Evolutionary conservation across 1,139 yeast species (phyloP).

Genomic region (Kodamaea derodonti): DNA sequence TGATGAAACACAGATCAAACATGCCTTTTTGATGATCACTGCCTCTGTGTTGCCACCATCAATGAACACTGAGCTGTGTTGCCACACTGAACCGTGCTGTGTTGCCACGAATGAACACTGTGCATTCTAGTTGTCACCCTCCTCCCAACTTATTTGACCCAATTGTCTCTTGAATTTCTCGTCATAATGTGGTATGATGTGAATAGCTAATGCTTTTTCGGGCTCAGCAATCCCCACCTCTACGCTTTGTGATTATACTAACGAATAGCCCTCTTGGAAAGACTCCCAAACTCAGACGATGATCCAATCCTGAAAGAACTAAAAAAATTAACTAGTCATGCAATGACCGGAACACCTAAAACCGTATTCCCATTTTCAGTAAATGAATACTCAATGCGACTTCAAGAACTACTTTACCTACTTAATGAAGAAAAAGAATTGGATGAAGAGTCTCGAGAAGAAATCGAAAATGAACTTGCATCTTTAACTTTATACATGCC

Average conservation of each 20-base stretch:
- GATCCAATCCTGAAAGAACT: slow-evolving; percentile 1
- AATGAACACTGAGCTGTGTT: no score
- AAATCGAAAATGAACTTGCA: slow-evolving; percentile 24
- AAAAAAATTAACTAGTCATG: slow-evolving; percentile 1
- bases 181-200: no score
- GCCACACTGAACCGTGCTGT: no score
- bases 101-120: no score
- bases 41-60: no score
- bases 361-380: slow-evolving; percentile 1
- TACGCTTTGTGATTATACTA: neutral
- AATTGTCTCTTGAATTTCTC: no score
- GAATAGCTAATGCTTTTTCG: no score
- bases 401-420: slow-evolving; percentile 27
- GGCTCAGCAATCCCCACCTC: no score
- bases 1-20: no score
- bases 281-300: neutral
- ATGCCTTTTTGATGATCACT: no score
- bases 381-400: slow-evolving; percentile 22
- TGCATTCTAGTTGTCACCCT: no score
- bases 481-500: slow-evolving; percentile 31
- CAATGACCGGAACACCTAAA: slow-evolving; percentile 6
- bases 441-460: slow-evolving; percentile 29
- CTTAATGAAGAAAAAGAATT: slow-evolving; percentile 25
- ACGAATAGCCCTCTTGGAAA: slow-evolving; percentile 1
- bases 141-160: no score